phyloP scores from a whole-genome alignment of 176 grass and related monocot genomes.

The Eragrostis nindensis region DNA sequence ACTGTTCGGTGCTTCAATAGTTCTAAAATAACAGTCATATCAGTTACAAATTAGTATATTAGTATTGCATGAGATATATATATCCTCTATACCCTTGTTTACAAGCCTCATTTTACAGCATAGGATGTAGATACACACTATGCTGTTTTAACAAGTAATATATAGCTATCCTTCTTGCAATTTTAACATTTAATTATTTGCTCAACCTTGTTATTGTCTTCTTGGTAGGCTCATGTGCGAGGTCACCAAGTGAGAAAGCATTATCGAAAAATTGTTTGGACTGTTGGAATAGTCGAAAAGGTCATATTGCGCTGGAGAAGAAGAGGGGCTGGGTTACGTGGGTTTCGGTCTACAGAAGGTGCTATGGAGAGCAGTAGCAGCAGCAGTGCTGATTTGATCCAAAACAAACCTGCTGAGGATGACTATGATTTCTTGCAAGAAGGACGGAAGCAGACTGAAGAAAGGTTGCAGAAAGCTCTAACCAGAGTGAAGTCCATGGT shows the following conservation, averaged over 20 bases:
- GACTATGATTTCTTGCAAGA: conserved; percentile 78
- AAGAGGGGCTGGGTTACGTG: conserved; percentile 71
- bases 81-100: not conserved
- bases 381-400: conserved; percentile 25
- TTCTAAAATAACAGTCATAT: not conserved
- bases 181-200: conserved; percentile 9
- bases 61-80: not conserved
- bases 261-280: conserved; percentile 91
- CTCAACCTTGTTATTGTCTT: conserved; percentile 30
- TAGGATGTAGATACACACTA: conserved; percentile 12
- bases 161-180: not conserved
- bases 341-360: conserved; percentile 67
- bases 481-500: conserved; percentile 93
- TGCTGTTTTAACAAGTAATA: conserved; percentile 10
- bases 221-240: conserved; percentile 86
- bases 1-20: conserved; percentile 2
- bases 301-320: conserved; percentile 89
- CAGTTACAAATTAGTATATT: conserved; percentile 17
- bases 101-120: not conserved
- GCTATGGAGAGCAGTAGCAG: conserved; percentile 43
- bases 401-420: conserved; percentile 50
- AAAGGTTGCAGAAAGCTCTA: conserved; percentile 90
- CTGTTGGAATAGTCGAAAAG: conserved; percentile 93
- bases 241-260: conserved; percentile 97
- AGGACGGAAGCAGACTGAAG: conserved; percentile 76